Percentiles rank a stretch among this genome's conserved stretches.
Evolutionary conservation across 2,329 filamentous ascomycete species (phyloP).

Genomic region (Fusarium sp.): DNA sequence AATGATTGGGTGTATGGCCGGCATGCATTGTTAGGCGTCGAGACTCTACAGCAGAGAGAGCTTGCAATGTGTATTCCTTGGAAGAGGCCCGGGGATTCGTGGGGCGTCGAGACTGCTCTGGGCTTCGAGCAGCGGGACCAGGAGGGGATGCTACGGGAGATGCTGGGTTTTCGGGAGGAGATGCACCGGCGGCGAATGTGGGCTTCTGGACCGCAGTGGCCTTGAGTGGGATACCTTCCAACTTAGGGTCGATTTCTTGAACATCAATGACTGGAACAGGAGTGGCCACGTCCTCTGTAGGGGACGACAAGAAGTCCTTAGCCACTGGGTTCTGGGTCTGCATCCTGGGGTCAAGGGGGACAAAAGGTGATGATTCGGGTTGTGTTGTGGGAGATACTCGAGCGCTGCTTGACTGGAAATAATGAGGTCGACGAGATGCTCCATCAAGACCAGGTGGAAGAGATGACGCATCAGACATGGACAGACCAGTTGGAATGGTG

Average conservation of each 20-base stretch:
- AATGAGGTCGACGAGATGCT: constrained; percentile 50
- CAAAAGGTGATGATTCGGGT: constrained; percentile 51
- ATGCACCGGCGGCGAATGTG: constrained; percentile 58
- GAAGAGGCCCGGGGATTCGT: constrained; percentile 42
- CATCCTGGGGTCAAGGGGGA: constrained; percentile 58
- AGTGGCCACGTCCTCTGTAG: constrained; percentile 45
- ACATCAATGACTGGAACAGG: constrained; percentile 65
- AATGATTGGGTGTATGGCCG: constrained; percentile 71
- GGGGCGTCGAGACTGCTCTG: constrained; percentile 22
- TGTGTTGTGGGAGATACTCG: constrained; percentile 49
- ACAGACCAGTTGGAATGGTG: constrained; percentile 28
- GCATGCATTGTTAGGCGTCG: constrained; percentile 69
- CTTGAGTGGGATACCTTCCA: constrained; percentile 70
- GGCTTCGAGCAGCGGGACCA: constrained; percentile 27
- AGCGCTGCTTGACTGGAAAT: constrained; percentile 46
- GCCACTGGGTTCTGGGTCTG: constrained; percentile 51
- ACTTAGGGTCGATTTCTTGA: constrained; percentile 64
- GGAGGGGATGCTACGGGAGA: constrained; percentile 46
- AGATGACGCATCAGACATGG: constrained; percentile 37
- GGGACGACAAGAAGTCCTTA: constrained; percentile 51
- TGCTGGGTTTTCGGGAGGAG: constrained; percentile 43
- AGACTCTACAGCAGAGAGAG: constrained; percentile 59
- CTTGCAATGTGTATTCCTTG: constrained; percentile 57
- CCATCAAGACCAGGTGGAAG: constrained; percentile 50
- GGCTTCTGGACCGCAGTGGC: constrained; percentile 62